Evolutionary conservation across 2,329 filamentous ascomycete genomes (phyloP).

Genomic region (Colletotrichum sp.): DNA sequence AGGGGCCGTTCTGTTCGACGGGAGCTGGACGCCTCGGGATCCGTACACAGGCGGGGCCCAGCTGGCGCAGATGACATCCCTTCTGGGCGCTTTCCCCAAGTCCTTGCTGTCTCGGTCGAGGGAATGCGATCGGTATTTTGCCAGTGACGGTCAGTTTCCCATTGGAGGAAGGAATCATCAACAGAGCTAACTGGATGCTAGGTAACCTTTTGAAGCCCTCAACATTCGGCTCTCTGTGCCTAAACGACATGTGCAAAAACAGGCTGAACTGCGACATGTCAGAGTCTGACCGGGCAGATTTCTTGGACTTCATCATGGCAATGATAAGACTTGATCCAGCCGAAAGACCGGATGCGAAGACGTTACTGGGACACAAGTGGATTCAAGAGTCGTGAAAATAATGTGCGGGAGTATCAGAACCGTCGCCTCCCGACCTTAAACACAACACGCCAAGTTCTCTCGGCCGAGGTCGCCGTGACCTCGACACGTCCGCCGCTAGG

Average conservation of each 20-base stretch:
- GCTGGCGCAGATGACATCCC: neutral
- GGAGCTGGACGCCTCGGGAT: neutral
- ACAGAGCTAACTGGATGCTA: neutral
- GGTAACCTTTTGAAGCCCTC: neutral
- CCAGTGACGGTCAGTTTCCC: neutral
- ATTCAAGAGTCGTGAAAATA: neutral
- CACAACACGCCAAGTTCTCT: neutral
- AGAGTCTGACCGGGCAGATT: neutral
- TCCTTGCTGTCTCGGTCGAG: neutral
- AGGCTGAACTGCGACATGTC: neutral
- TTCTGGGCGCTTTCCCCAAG: neutral
- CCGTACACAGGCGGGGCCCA: neutral
- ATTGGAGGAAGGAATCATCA: accelerated
- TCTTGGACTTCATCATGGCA: neutral
- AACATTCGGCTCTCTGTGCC: neutral
- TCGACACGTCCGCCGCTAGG: neutral
- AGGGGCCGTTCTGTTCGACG: neutral
- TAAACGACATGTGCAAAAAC: neutral
- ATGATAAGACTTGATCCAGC: neutral
- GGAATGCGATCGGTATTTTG: neutral
- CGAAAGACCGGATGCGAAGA: neutral
- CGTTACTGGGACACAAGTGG: neutral
- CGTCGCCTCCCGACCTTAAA: accelerated
- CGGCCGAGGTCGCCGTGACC: neutral
- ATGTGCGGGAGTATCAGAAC: neutral